Evolutionary conservation across 2,329 filamentous ascomycete species (phyloP).

Genomic region (Fusarium coicis): DNA sequence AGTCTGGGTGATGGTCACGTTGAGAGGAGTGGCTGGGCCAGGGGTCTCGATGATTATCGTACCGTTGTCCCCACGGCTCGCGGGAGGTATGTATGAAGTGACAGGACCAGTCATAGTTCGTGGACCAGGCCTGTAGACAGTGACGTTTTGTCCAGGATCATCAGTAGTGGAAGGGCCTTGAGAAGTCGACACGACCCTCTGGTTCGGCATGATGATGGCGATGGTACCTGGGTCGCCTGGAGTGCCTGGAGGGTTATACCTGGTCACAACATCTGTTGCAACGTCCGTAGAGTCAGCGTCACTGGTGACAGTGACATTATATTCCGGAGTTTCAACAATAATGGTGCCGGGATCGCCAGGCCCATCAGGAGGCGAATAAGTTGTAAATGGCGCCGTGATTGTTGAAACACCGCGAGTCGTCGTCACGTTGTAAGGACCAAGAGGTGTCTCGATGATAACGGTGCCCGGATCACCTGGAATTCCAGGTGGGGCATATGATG

Average conservation of each 20-base stretch:
- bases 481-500: constrained; percentile 4
- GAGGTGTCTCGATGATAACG: constrained; percentile 17
- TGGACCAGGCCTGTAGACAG: constrained; percentile 18
- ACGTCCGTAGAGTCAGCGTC: not conserved
- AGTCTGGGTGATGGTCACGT: constrained; percentile 24
- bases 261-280: constrained; percentile 4
- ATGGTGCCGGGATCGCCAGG: constrained; percentile 20
- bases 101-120: constrained; percentile 21
- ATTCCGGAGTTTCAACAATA: constrained; percentile 18
- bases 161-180: not conserved
- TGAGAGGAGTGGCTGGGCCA: constrained; percentile 5
- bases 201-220: constrained; percentile 21
- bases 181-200: constrained; percentile 1
- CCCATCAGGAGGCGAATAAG: constrained; percentile 7
- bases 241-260: constrained; percentile 13
- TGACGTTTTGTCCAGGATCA: constrained; percentile 11
- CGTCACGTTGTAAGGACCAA: constrained; percentile 18
- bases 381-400: constrained; percentile 21
- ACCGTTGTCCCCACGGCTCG: constrained; percentile 9
- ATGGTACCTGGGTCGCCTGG: constrained; percentile 24
- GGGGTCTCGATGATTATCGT: constrained; percentile 30
- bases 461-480: constrained; percentile 15
- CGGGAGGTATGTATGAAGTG: constrained; percentile 24
- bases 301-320: constrained; percentile 16
- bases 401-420: constrained; percentile 15